Base-by-base conservation (phyloP, 2,329 filamentous ascomycete species). In the Penicillium sp. region DNA sequence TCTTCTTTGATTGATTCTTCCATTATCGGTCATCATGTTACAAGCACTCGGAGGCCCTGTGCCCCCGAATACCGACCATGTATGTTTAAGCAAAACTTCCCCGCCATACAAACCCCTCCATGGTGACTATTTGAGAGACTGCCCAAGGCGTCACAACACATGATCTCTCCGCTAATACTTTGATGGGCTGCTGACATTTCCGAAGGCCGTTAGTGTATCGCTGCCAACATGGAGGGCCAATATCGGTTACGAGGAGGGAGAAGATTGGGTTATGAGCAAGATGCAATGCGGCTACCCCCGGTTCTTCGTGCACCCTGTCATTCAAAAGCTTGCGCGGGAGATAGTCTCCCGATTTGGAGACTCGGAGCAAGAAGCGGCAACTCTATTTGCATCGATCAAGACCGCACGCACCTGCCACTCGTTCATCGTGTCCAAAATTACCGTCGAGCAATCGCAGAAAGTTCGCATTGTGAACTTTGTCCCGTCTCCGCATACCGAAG, bases 131-230 rank as follows among this genome's bases (percentile, higher is more conserved):
- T 46, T 31, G 16, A 10, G 16, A 18, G 31, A 5, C 36, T 36
- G 18, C 16, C 31, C 18, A 25, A 25, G 20, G 24, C 20, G 18
- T 16, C 5, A 28, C 20, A 31, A 39, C 27, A 13, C 14, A 28
- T 28, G 10, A 33, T 35, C 2, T 31, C 22, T 39, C 16, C 2
- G n/a, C 24, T 31, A 25, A 33, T 22, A 28, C 33, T 38, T 22
- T 25, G 16, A 27, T 14, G 16, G 22, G 25, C 40, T 13, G 39
- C 38, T 59, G 43, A 58, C 46, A 50, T 51, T 39, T 30, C 48
- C n/a, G 47, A 48, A 96, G 92, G 94, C 92, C 58, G 90, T 97
- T 59, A 97, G 92, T 71, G 92, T 97, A 38, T 97, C 94, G 14
- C 78, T 99, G 24, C 94, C 94, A 35, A 95, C 91, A 74, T 99